Percentiles rank a stretch among this genome's conserved stretches.
Conservation (phyloP, 345 rosid species). For the Jatropha curcas region DNA sequence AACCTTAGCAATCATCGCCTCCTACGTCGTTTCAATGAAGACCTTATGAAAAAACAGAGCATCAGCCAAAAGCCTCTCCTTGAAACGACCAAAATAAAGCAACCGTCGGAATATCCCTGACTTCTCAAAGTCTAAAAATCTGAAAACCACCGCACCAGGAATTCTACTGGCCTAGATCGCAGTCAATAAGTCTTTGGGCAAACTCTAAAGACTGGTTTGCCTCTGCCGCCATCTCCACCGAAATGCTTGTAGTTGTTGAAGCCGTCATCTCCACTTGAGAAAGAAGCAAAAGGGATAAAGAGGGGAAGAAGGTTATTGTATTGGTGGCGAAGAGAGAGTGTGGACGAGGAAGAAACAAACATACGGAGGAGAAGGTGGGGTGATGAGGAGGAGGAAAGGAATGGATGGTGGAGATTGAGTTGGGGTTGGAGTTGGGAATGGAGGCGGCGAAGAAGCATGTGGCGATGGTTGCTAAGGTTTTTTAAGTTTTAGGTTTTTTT, state of each 20-base stretch:
- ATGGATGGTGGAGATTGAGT: constrained; percentile 21
- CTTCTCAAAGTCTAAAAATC: constrained; percentile 69
- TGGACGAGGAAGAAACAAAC: constrained; percentile 18
- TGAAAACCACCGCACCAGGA: constrained; percentile 68
- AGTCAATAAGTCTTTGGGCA: constrained; percentile 79
- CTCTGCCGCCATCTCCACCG: constrained; percentile 45
- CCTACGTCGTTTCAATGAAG: constrained; percentile 69
- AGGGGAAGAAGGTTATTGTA: constrained; percentile 21
- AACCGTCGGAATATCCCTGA: constrained; percentile 72
- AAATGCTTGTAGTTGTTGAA: constrained; percentile 23
- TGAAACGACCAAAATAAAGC: constrained; percentile 82
- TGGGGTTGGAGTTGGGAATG: constrained; percentile 9
- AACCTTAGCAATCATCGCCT: too few relatives aligned
- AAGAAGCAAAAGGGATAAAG: constrained; percentile 21
- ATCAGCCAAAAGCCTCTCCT: constrained; percentile 84
- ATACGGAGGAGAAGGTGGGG: constrained; percentile 21
- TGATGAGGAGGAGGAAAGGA: constrained; percentile 20
- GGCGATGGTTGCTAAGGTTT: too few relatives aligned
- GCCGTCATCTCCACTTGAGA: constrained; percentile 38
- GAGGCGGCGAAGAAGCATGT: constrained; percentile 45
- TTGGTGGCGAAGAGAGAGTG: constrained; percentile 22
- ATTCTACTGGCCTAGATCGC: constrained; percentile 78
- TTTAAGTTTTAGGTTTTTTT: too few relatives aligned
- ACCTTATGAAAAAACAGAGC: constrained; percentile 89
- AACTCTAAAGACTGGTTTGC: constrained; percentile 56